These are phyloP conservation scores for Sporisorium exsertum DNA, from an alignment of 1,284 basidiomycete species.

Conservation along the genomic window DNA sequence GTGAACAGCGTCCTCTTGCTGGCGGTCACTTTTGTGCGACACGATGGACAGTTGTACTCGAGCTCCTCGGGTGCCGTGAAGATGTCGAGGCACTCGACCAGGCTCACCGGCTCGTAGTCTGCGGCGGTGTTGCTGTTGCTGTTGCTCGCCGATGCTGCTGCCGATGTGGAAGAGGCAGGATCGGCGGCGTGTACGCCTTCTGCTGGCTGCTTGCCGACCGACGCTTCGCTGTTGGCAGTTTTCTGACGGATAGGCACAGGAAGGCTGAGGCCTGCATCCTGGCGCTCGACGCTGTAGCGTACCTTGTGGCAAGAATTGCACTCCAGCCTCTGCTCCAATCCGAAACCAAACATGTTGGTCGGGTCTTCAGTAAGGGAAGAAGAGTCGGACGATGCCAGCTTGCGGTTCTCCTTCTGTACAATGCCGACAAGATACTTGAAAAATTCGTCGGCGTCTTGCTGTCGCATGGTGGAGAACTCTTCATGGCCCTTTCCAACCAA, in stretches of 20 bases:
- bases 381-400: conserved; percentile 12
- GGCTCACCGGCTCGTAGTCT: conserved; percentile 78
- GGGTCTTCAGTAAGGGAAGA: conserved; percentile 70
- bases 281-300: conserved; percentile 83
- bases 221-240: background rate
- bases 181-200: conserved; percentile 42
- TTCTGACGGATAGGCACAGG: conserved; percentile 75
- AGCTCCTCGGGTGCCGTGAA: conserved; percentile 79
- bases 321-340: conserved; percentile 74
- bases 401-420: conserved; percentile 73
- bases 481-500: conserved; percentile 91
- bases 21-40: conserved; percentile 77
- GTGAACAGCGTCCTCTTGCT: conserved; percentile 80
- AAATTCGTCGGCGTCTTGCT: conserved; percentile 98
- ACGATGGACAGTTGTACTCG: conserved; percentile 78
- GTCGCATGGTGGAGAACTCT: conserved; percentile 95
- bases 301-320: conserved; percentile 86
- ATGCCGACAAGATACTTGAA: conserved; percentile 82
- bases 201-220: conserved; percentile 70
- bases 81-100: conserved; percentile 78
- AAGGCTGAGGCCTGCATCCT: conserved; percentile 80
- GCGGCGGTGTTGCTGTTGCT: conserved; percentile 25
- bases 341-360: conserved; percentile 83
- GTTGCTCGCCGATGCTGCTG: conserved; percentile 2
- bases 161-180: background rate